Conservation (phyloP, 352 stramenopile species). For the Pythium utonaiense region DNA sequence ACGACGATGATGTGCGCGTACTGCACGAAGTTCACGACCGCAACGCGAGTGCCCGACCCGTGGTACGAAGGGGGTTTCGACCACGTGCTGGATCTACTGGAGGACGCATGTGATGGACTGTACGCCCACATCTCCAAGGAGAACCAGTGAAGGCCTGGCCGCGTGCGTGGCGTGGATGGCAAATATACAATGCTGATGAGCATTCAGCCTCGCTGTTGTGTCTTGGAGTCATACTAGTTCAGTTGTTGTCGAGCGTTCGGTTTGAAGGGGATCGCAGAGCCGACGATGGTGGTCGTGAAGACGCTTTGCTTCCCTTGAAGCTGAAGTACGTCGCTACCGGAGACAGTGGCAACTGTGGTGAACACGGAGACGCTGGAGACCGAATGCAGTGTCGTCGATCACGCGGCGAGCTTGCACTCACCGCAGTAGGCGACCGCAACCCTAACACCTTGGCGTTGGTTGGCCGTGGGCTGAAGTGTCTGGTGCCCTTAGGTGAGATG, state of each 20-base stretch:
- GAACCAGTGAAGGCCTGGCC: conserved; percentile 8
- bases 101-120: conserved; percentile 82
- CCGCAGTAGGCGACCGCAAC: neutral
- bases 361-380: neutral
- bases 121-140: conserved; percentile 46
- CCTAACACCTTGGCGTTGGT: neutral
- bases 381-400: neutral
- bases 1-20: conserved; percentile 83
- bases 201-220: conserved; percentile 3
- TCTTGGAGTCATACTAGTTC: neutral
- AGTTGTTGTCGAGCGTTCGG: neutral
- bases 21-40: conserved; percentile 62
- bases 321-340: neutral
- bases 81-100: conserved; percentile 84
- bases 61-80: conserved; percentile 91
- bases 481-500: neutral
- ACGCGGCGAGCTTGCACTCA: neutral
- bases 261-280: neutral
- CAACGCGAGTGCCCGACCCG: conserved; percentile 68
- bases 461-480: neutral
- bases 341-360: neutral
- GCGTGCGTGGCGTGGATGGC: neutral
- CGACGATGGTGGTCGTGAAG: neutral
- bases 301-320: neutral
- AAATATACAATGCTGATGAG: conserved; percentile 5